phyloP scores from a whole-genome alignment of 208 protist species.

The Phytomonas sp. region DNA sequence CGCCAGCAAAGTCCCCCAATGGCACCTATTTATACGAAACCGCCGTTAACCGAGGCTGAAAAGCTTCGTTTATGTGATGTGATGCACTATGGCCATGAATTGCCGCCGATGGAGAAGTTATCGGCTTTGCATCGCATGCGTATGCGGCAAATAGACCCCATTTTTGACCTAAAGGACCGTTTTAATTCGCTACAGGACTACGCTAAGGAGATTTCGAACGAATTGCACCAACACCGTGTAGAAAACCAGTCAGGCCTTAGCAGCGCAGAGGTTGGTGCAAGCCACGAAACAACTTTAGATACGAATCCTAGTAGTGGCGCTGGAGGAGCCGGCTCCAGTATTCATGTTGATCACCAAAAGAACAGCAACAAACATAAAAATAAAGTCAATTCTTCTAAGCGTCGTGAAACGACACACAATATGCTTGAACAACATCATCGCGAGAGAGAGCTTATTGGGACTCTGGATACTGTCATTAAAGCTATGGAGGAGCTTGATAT shows the following conservation, averaged over 20 bases:
- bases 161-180: slow-evolving; percentile 44
- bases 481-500: slow-evolving; percentile 75
- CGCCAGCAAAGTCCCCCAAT: slow-evolving; percentile 13
- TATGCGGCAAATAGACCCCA: slow-evolving; percentile 38
- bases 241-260: slow-evolving; percentile 5
- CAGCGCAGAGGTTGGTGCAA: slow-evolving; percentile 3
- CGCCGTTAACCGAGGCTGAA: slow-evolving; percentile 57
- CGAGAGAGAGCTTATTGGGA: slow-evolving; percentile 38
- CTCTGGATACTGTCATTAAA: slow-evolving; percentile 31
- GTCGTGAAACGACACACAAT: background rate
- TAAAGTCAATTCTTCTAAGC: background rate
- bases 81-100: slow-evolving; percentile 69
- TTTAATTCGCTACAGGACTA: slow-evolving; percentile 44
- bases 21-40: slow-evolving; percentile 27
- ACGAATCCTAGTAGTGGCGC: slow-evolving; percentile 8
- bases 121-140: slow-evolving; percentile 57
- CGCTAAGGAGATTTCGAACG: slow-evolving; percentile 32
- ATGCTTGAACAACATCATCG: slow-evolving; percentile 33
- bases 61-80: slow-evolving; percentile 78
- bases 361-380: slow-evolving; percentile 12
- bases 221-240: slow-evolving; percentile 37
- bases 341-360: slow-evolving; percentile 14
- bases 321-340: background rate
- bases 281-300: slow-evolving; percentile 7
- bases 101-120: slow-evolving; percentile 43